phyloP scores from a whole-genome alignment of 495 filamentous ascomycete genomes.

The Filosporella fistucella region DNA sequence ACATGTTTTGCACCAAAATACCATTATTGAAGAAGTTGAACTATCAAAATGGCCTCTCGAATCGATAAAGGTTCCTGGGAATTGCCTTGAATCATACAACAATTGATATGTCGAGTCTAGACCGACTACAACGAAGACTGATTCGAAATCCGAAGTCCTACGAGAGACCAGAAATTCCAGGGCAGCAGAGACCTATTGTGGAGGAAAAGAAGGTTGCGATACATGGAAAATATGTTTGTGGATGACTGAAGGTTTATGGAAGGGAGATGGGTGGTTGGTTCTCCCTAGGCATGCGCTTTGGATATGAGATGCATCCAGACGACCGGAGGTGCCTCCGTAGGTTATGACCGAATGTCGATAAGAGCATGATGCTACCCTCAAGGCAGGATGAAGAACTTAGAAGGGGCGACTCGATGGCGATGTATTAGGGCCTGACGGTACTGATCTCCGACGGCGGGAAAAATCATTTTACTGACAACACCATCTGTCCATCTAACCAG shows the following conservation, averaged over 20 bases:
- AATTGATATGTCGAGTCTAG: neutral
- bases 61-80: neutral
- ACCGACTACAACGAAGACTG: neutral
- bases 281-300: neutral
- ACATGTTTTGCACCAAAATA: neutral
- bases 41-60: conserved; percentile 1
- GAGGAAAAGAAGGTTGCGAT: neutral
- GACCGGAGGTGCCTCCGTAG: conserved; percentile 15
- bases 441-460: neutral
- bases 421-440: neutral
- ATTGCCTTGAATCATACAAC: too few species aligned
- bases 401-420: neutral
- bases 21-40: neutral
- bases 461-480: neutral
- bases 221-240: neutral
- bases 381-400: too few species aligned
- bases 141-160: neutral
- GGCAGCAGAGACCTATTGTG: neutral
- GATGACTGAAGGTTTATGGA: neutral
- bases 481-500: neutral
- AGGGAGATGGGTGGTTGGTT: neutral
- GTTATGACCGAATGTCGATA: neutral
- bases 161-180: neutral
- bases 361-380: neutral
- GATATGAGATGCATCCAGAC: neutral